Percentiles rank a stretch among this genome's conserved stretches.
phyloP scores from a whole-genome alignment of 352 stramenopile species.

The Thalassiosira mediterranea region DNA sequence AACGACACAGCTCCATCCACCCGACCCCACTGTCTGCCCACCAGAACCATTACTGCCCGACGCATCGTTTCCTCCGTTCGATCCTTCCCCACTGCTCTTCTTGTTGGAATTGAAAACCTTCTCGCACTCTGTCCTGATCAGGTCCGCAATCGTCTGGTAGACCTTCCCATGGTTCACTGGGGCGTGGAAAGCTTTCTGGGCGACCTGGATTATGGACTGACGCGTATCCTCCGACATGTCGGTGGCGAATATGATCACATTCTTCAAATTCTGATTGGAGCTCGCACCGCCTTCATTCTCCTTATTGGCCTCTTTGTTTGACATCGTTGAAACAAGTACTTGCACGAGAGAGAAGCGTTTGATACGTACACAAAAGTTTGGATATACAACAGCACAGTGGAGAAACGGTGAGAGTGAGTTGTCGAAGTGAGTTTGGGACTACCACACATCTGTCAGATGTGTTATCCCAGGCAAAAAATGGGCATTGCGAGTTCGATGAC shows the following conservation, averaged over 20 bases:
- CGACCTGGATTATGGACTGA: conserved; percentile 18
- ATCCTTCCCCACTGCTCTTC: conserved; percentile 5
- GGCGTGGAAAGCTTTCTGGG: conserved; percentile 25
- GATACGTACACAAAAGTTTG: no score
- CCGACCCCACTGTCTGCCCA: conserved; percentile 6
- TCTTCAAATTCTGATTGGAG: conserved; percentile 13
- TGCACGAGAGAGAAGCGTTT: no score
- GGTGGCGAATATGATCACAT: conserved; percentile 21
- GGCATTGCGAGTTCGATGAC: no score
- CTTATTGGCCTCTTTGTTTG: conserved; percentile 28
- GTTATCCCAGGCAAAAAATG: no score
- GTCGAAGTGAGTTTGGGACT: no score
- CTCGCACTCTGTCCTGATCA: conserved; percentile 34
- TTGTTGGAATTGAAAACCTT: conserved; percentile 11
- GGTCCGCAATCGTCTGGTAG: conserved; percentile 35
- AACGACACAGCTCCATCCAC: conserved; percentile 41
- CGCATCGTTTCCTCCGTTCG: conserved; percentile 6
- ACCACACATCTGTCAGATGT: no score
- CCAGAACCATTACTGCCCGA: neutral
- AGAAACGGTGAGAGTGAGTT: no score
- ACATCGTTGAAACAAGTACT: conserved; percentile 13
- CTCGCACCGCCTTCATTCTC: conserved; percentile 8
- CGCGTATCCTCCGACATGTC: conserved; percentile 42
- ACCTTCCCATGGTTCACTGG: conserved; percentile 33
- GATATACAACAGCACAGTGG: no score